Percentiles rank a stretch among this genome's conserved stretches.
These are phyloP conservation scores for Ophiosphaerella korrae DNA, from an alignment of 2,329 filamentous ascomycete species.

Conservation along the genomic window DNA sequence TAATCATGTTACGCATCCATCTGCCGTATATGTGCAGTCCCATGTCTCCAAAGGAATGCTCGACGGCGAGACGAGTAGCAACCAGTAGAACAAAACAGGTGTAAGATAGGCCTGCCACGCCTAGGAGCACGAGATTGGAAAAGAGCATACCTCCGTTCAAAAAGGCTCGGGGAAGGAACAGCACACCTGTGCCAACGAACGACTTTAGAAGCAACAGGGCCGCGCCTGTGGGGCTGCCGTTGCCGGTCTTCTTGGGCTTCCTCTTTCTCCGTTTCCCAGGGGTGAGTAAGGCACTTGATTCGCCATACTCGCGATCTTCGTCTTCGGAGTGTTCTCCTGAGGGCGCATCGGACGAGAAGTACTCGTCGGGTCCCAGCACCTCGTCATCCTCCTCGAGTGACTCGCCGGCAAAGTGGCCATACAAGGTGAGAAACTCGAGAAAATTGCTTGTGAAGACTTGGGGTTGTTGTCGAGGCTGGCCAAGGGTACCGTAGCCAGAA, in stretches of 20 bases:
- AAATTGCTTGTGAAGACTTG: constrained; percentile 81
- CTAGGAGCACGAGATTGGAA: constrained; percentile 87
- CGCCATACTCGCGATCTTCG: constrained; percentile 78
- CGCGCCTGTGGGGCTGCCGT: constrained; percentile 78
- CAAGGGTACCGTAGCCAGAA: constrained; percentile 48
- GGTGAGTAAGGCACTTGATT: constrained; percentile 81
- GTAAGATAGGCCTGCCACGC: constrained; percentile 85
- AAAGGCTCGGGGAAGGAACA: constrained; percentile 91
- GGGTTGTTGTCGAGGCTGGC: constrained; percentile 28
- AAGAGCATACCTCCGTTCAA: constrained; percentile 98
- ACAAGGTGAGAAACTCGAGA: constrained; percentile 91
- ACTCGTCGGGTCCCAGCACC: constrained; percentile 82
- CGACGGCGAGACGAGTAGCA: constrained; percentile 79
- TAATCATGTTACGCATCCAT: constrained; percentile 85
- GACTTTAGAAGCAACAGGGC: constrained; percentile 90
- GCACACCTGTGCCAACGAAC: constrained; percentile 93
- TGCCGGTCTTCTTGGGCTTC: constrained; percentile 78
- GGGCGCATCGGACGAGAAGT: constrained; percentile 80
- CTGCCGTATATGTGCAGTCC: constrained; percentile 89
- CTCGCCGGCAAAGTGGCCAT: constrained; percentile 97
- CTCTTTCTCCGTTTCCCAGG: constrained; percentile 71
- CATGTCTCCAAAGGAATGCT: constrained; percentile 97
- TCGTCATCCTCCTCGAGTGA: constrained; percentile 97
- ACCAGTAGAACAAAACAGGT: constrained; percentile 97
- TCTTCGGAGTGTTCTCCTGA: constrained; percentile 57